Evolutionary conservation across 2,329 filamentous ascomycete species (phyloP), one percentile per base, ranked within the genome.

Genomic region (Fusarium metavorans): DNA sequence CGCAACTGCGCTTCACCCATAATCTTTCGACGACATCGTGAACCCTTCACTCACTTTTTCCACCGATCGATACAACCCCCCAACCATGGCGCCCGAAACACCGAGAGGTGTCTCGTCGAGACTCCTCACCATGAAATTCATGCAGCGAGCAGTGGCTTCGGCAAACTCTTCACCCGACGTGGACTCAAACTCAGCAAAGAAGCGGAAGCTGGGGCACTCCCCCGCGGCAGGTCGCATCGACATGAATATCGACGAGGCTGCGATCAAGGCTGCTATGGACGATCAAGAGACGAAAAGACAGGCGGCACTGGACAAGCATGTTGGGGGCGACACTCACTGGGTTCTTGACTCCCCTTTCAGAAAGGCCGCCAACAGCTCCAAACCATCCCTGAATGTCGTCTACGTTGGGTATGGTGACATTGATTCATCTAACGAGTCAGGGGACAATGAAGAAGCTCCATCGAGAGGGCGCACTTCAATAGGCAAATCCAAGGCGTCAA

Each of bases 101-200:
- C 86, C 90, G 56, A 89, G 89, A 83, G 88, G 88, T 54, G 95
- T 97, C 91, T 98, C 95, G 73, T 95, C 93, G 68, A 92, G 95
- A 76, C 92, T 98, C 57, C 88, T 97, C 80, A 95, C 94, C 41
- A 98, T 98, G 95, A 97, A 97, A 86, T 98, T 98, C 82, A 98
- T 98, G 95, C 95, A 97, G 87, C 91, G 95, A 79, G 93, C 94
- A 72, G 93, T 92, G 59, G 91, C 92, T 59, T 89, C 92, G 27
- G 85, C 85, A 59, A 85, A 85, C 37, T 84, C 79, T 20, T 85
- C 85, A 69, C 82, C 88, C 73, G 80, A 86, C 77, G 83, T 84
- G 59, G 87, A 89, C 23, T 85, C 88, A 20, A 89, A 81, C 79
- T 87, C 82, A 68, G 84, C 88, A 16, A 95, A 95, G 82, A 91